Percentiles rank a stretch among this genome's conserved stretches.
phyloP scores from a whole-genome alignment of 75 land plant species.

The Cunninghamia lanceolata region DNA sequence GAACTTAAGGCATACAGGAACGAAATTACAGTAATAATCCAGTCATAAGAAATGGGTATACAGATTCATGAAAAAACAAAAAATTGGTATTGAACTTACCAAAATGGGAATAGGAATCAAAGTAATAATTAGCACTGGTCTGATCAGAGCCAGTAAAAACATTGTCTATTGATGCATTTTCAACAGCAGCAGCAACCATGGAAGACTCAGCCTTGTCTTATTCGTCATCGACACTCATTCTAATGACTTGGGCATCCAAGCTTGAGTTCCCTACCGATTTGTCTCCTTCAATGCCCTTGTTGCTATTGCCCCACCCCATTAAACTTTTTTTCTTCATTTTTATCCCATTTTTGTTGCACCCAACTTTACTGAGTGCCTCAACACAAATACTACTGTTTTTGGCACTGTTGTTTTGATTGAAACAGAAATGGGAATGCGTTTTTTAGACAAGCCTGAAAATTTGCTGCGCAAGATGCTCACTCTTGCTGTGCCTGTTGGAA shows the following conservation, averaged over 20 bases:
- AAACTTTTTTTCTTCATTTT: background rate
- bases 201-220: slow-evolving; percentile 2
- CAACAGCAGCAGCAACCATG: background rate
- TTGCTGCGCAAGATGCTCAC: too few species aligned
- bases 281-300: too few species aligned
- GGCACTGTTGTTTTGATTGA: background rate
- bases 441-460: too few species aligned
- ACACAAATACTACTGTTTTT: too few species aligned
- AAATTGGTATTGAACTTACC: slow-evolving; percentile 35
- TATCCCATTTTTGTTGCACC: too few species aligned
- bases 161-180: background rate
- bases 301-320: background rate
- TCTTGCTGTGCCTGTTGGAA: too few species aligned
- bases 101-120: slow-evolving; percentile 97
- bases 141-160: slow-evolving; percentile 41
- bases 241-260: slow-evolving; percentile 10
- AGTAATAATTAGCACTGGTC: too few species aligned
- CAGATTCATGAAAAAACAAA: too few species aligned
- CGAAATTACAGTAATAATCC: too few species aligned
- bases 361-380: background rate
- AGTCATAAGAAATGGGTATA: too few species aligned
- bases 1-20: too few species aligned
- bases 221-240: slow-evolving; percentile 8
- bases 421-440: too few species aligned
- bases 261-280: background rate